Base-by-base conservation (phyloP, 371 early-diverging fungal genomes). In the Conidiobolus incongruus region DNA sequence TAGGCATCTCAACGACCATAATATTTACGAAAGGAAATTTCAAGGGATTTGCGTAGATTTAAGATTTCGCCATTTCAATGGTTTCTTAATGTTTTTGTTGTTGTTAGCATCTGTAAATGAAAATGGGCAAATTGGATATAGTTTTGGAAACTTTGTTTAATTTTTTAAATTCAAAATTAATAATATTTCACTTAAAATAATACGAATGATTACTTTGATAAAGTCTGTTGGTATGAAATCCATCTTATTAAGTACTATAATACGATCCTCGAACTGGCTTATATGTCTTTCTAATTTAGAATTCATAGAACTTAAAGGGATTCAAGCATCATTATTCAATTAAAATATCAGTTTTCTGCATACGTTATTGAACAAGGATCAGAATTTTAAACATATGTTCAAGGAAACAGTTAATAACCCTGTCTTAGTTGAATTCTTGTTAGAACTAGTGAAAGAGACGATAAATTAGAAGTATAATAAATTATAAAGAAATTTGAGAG, bases 1-100 rank as follows among this genome's bases (percentile, higher is more conserved):
- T 94, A 1, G 95, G 95, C 74, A 91, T 78, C 3, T 94, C 95
- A 0, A 92, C 83, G 1, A 93, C 71, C 67, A 94, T 79, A 26
- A 87, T 60, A 1, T 62, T 75, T 15, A 69, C 40, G 46, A 46
- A 58, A 7, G 65, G 60, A 44, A 47, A 62, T 33, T 52, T 46
- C 13, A 50, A 43, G 1, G 60, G 58, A 30, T 61, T 44, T 35
- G n/a, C 43, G 15, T 11, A 37, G 15, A 44, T 29, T 59, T 52
- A 47, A 68, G 53, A 6, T 70, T 63, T 1, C 80, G 77, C 38
- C 62, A 52, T 17, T 68, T 54, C 17, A 87, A 47, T 21, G 86
- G 71, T 6, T 55, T 59, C 32, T 68, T 68, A n/a, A 81, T 61
- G 49, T 72, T 68, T 28, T 46, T 50, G 34, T 75, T 73, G 11